phyloP scores from a whole-genome alignment of 208 protist genomes.

The Blastocrithidia nonstop region DNA sequence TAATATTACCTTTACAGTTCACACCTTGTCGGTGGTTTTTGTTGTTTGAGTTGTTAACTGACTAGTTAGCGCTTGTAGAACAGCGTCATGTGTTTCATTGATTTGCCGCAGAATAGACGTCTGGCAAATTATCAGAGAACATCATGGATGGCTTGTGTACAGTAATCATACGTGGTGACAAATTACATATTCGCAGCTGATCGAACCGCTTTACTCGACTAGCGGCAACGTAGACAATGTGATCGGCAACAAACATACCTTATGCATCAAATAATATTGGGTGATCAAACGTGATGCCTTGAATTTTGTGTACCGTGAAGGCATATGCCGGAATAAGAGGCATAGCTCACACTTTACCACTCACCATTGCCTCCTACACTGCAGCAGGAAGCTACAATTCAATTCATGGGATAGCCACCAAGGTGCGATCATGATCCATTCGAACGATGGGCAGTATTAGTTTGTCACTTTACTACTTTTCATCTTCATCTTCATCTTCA shows the following conservation, averaged over 20 bases:
- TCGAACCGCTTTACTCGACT: conserved; percentile 62
- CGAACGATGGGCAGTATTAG: conserved; percentile 67
- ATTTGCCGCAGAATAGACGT: conserved; percentile 5
- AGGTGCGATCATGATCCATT: conserved; percentile 36
- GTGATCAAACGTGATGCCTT: conserved; percentile 66
- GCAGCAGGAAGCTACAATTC: background rate
- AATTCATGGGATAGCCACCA: conserved; percentile 72
- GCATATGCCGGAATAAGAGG: conserved; percentile 77
- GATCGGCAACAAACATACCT: conserved; percentile 62
- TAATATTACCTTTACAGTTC: too few relatives aligned
- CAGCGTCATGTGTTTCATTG: conserved; percentile 20
- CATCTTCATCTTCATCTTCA: too few relatives aligned
- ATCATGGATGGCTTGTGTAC: conserved; percentile 42
- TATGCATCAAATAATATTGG: conserved; percentile 58
- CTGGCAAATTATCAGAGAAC: conserved; percentile 26
- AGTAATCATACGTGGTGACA: conserved; percentile 49
- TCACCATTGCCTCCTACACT: conserved; percentile 3
- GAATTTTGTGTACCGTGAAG: conserved; percentile 84
- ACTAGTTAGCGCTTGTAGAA: too few relatives aligned
- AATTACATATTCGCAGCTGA: conserved; percentile 58
- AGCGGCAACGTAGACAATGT: conserved; percentile 78
- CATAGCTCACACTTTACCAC: conserved; percentile 21
- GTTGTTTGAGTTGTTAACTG: too few relatives aligned
- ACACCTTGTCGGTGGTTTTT: too few relatives aligned
- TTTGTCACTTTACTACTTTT: too few relatives aligned